Percentiles rank a stretch among this genome's conserved stretches.
These are phyloP conservation scores for Erodium maritimum DNA, from an alignment of 345 rosid genomes.

Conservation along the genomic window DNA sequence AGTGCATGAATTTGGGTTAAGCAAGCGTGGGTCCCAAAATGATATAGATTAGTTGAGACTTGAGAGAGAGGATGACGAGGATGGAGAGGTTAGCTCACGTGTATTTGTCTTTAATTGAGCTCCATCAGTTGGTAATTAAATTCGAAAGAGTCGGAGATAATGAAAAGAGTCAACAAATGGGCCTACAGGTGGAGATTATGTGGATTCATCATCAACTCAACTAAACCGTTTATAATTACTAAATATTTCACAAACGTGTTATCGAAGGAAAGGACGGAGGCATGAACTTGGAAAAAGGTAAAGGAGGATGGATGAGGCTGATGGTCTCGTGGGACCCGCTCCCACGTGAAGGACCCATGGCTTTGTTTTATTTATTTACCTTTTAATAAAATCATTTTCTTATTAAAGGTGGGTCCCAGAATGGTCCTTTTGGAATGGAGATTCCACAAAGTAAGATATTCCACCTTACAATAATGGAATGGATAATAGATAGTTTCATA, in stretches of 20 bases:
- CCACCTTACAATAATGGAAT: conserved; percentile 16
- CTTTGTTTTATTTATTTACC: background rate
- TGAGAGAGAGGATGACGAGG: conserved; percentile 38
- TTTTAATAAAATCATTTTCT: background rate
- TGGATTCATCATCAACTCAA: too few species aligned
- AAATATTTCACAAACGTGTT: too few species aligned
- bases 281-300: background rate
- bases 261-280: too few species aligned
- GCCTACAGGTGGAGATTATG: background rate
- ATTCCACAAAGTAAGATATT: conserved; percentile 17
- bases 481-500: conserved; percentile 9
- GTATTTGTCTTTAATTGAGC: conserved; percentile 40
- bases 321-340: conserved; percentile 39
- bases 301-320: background rate
- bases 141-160: conserved; percentile 1
- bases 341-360: conserved; percentile 67
- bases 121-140: conserved; percentile 17
- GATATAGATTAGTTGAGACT: conserved; percentile 19
- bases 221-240: too few species aligned
- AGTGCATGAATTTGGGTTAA: background rate
- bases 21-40: background rate
- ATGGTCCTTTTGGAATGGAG: conserved; percentile 8
- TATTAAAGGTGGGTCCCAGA: conserved; percentile 17
- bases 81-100: conserved; percentile 85
- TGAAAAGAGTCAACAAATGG: background rate